A percentile compares a stretch with the other conserved stretches of the same genome.
Conservation (phyloP, 192 early-diverging fungal species). For the Coemansia sp. region DNA sequence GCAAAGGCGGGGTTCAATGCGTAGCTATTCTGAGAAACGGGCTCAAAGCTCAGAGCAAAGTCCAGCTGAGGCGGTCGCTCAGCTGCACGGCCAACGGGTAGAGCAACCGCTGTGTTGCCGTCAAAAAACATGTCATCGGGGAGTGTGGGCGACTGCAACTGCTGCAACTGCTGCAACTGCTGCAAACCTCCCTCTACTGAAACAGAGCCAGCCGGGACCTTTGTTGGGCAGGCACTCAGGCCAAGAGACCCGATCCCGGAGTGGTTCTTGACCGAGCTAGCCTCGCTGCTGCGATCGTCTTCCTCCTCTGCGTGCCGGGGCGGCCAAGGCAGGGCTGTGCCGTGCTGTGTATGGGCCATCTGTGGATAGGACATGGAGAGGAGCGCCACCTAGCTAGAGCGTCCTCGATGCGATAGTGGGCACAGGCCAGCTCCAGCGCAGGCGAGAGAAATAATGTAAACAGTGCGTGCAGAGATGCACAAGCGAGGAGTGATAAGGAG, state of each 20-base stretch:
- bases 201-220: not conserved
- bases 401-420: conserved; percentile 1
- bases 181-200: conserved; percentile 9
- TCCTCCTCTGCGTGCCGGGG: conserved; percentile 12
- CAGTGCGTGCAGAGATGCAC: not conserved
- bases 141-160: conserved; percentile 43
- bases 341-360: conserved; percentile 21
- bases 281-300: not conserved
- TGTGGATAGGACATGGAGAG: conserved; percentile 32
- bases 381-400: conserved; percentile 1
- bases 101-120: conserved; percentile 1
- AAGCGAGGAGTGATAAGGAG: not conserved
- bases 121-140: conserved; percentile 23
- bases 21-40: conserved; percentile 21
- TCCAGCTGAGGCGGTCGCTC: conserved; percentile 7
- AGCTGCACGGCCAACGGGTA: not conserved
- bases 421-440: conserved; percentile 3
- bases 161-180: conserved; percentile 10
- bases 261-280: conserved; percentile 5
- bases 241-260: conserved; percentile 16
- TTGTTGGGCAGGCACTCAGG: conserved; percentile 8
- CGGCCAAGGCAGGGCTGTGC: conserved; percentile 17
- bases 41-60: conserved; percentile 21
- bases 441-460: not conserved
- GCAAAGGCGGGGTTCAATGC: conserved; percentile 33